Percentiles rank a stretch among this genome's conserved stretches.
Evolutionary conservation across 2,329 filamentous ascomycete genomes (phyloP).

Genomic region (Fusarium setosum): DNA sequence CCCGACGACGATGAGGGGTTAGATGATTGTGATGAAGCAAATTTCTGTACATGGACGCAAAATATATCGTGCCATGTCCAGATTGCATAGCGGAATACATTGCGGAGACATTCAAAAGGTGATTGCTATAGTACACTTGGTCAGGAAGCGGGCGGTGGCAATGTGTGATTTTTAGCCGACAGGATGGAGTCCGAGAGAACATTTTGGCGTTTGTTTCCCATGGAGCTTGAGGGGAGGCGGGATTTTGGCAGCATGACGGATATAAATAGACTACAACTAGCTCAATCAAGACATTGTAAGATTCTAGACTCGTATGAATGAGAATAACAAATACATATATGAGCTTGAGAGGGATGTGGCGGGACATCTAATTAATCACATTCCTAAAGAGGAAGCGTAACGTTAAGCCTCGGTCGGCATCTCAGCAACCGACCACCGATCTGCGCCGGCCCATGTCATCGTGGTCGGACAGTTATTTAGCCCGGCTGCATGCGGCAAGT

Average conservation of each 20-base stretch:
- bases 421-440: conserved; percentile 27
- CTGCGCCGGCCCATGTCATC: conserved; percentile 6
- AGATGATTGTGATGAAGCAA: not conserved
- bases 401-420: conserved; percentile 10
- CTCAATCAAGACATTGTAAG: conserved; percentile 12
- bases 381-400: not conserved
- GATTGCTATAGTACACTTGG: conserved; percentile 14
- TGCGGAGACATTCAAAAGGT: conserved; percentile 7
- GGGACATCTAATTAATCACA: not conserved
- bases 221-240: conserved; percentile 16
- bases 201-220: conserved; percentile 37
- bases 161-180: conserved; percentile 18
- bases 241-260: conserved; percentile 29
- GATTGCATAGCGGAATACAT: conserved; percentile 16
- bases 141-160: conserved; percentile 5
- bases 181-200: conserved; percentile 33
- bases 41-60: not conserved
- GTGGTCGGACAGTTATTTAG: conserved; percentile 30
- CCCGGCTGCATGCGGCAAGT: conserved; percentile 20
- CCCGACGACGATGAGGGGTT: conserved; percentile 41
- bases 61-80: not conserved
- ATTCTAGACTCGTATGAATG: not conserved
- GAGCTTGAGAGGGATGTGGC: not conserved
- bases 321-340: not conserved
- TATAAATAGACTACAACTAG: conserved; percentile 33